Percentiles rank a stretch among this genome's conserved stretches.
phyloP scores from a whole-genome alignment of 2,329 filamentous ascomycete species.

The Fusarium luffae region DNA sequence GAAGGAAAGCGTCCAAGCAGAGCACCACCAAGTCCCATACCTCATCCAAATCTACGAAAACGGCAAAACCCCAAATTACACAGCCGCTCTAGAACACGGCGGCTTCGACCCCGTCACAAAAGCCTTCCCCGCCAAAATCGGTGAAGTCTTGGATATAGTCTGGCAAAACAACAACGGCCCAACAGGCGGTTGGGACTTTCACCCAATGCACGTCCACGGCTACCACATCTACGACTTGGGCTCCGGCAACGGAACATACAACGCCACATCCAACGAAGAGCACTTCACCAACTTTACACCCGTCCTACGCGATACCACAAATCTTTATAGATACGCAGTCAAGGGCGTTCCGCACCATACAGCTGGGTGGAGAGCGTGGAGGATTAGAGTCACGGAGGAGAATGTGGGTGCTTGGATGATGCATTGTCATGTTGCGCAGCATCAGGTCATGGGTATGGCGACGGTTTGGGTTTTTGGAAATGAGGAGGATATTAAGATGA shows the following conservation, averaged over 20 bases:
- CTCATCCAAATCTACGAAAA: slow-evolving; percentile 31
- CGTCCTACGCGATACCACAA: slow-evolving; percentile 35
- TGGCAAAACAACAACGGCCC: slow-evolving; percentile 54
- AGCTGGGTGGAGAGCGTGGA: slow-evolving; percentile 71
- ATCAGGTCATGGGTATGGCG: slow-evolving; percentile 66
- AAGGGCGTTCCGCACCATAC: slow-evolving; percentile 54
- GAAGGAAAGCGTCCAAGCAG: slow-evolving; percentile 31
- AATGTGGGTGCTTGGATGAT: slow-evolving; percentile 71
- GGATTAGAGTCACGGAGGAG: slow-evolving; percentile 55
- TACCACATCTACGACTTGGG: slow-evolving; percentile 29
- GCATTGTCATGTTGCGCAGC: slow-evolving; percentile 68
- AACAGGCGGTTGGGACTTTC: slow-evolving; percentile 46
- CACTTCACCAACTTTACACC: slow-evolving; percentile 27
- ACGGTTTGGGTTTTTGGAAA: slow-evolving; percentile 45
- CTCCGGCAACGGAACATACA: slow-evolving; percentile 22
- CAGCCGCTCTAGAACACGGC: slow-evolving; percentile 58
- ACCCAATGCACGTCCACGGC: slow-evolving; percentile 28
- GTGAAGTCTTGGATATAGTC: slow-evolving; percentile 67
- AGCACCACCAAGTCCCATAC: slow-evolving; percentile 25
- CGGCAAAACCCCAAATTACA: slow-evolving; percentile 58
- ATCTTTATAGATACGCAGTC: slow-evolving; percentile 64
- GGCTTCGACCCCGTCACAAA: slow-evolving; percentile 65
- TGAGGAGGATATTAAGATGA: slow-evolving; percentile 27
- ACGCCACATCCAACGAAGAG: slow-evolving; percentile 12
- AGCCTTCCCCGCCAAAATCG: slow-evolving; percentile 64